Evolutionary conservation across 805 yeast genomes (phyloP), one percentile per base, ranked within the genome.

Genomic region (Cyberlindnera veronae): DNA sequence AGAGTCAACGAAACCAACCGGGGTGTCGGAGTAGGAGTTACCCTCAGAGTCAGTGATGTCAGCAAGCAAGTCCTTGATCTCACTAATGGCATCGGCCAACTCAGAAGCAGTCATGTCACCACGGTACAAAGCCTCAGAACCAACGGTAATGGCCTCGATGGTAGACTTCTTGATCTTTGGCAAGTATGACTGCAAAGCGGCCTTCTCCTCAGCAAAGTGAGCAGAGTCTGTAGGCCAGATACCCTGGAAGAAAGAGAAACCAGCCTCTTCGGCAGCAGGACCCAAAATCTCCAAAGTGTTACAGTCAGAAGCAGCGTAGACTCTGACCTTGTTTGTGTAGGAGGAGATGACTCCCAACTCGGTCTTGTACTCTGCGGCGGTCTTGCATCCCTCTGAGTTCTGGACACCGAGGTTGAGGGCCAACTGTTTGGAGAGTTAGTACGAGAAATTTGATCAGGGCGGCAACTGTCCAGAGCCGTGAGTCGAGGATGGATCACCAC

Each of bases 61-160:
- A 23, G 70, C 59, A 43, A 91, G 60, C 32, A 81, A 68, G 33
- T 63, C 60, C 68, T 80, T 85, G 63, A 90, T 63, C 34, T 75
- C 76, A 44, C 63, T 50, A 58, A 91, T 89, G 55, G 72, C 72
- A 50, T 60, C 64, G 36, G 96, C 95, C 59, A 91, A 78, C 41
- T 76, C 77, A 24, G 71, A 55, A 32, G 95, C 89, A 37, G 90
- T 73, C 67, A 90, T 50, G 63, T 91, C 98, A 29, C 64, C 79
- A 74, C 98, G 87, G 78, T 91, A 91, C 50, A 91, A 74, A 44
- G 96, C 91, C 74, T 91, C 98, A 19, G 97, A 89, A 51, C 98
- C 98, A 51, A 91, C 98, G 38, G 87, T 72, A 67, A 91, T 71
- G 34, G 81, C 86, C 55, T 79, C 77, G 56, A 91, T 74, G 49